Conservation (phyloP, 495 filamentous ascomycete genomes). For the Usnea hakonensis region DNA sequence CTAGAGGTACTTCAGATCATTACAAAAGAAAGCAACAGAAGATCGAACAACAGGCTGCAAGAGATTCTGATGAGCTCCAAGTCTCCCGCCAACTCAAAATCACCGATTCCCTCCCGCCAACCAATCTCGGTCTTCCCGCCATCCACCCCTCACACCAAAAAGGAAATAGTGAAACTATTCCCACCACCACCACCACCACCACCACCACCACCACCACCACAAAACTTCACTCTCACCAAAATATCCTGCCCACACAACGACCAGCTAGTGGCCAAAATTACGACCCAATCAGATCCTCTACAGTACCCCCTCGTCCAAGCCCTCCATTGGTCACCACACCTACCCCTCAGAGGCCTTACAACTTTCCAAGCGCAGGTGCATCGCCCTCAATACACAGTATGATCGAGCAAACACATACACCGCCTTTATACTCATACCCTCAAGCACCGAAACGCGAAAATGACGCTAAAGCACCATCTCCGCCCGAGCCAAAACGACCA, state of each 20-base stretch:
- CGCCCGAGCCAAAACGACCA: slow-evolving; percentile 33
- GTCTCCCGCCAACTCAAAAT: slow-evolving; percentile 21
- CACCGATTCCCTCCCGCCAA: slow-evolving; percentile 22
- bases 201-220: too few species aligned
- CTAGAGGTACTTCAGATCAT: slow-evolving; percentile 18
- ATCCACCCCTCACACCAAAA: slow-evolving; percentile 26
- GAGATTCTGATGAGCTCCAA: slow-evolving; percentile 18
- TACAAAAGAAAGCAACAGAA: slow-evolving; percentile 38
- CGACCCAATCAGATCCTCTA: slow-evolving; percentile 75
- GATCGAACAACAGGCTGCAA: slow-evolving; percentile 26
- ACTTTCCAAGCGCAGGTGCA: slow-evolving; percentile 58
- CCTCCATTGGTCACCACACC: slow-evolving; percentile 37
- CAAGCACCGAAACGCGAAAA: slow-evolving; percentile 18
- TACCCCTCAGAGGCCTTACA: slow-evolving; percentile 28
- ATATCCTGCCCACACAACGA: slow-evolving; percentile 31
- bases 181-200: too few species aligned
- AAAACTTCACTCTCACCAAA: slow-evolving; percentile 20
- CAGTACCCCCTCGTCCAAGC: slow-evolving; percentile 49
- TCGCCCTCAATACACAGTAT: slow-evolving; percentile 86
- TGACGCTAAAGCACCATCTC: slow-evolving; percentile 22
- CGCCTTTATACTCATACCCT: slow-evolving; percentile 31
- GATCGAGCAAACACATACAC: slow-evolving; percentile 58
- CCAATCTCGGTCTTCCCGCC: slow-evolving; percentile 19
- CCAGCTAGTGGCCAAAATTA: slow-evolving; percentile 70
- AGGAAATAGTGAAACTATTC: slow-evolving; percentile 37